Percentiles rank a stretch among this genome's conserved stretches.
Evolutionary conservation across 495 filamentous ascomycete genomes (phyloP).

Genomic region (Xeromyces bisporus): DNA sequence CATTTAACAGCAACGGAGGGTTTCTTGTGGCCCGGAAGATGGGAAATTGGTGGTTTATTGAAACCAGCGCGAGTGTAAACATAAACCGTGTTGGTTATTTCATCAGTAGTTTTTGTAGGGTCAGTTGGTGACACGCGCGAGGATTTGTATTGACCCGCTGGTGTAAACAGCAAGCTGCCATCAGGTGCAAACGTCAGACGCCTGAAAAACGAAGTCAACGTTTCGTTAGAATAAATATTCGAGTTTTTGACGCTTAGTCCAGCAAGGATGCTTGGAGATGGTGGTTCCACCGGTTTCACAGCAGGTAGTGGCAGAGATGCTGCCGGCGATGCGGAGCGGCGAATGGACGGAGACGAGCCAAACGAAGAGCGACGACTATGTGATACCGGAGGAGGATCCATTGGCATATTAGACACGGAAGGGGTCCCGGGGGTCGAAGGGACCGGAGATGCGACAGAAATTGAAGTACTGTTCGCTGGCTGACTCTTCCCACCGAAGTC

Average conservation of each 20-base stretch:
- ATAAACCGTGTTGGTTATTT: constrained; percentile 93
- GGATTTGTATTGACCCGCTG: constrained; percentile 87
- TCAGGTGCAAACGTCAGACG: constrained; percentile 89
- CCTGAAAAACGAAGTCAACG: constrained; percentile 91
- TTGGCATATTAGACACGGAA: constrained; percentile 71
- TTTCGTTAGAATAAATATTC: constrained; percentile 93
- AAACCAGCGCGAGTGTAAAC: constrained; percentile 94
- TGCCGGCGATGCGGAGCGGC: constrained; percentile 86
- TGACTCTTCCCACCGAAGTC: constrained; percentile 46
- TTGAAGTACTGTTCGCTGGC: constrained; percentile 38
- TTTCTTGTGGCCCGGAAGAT: constrained; percentile 95
- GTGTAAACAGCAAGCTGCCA: constrained; percentile 87
- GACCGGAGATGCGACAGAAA: constrained; percentile 60
- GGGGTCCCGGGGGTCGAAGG: constrained; percentile 94
- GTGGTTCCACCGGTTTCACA: constrained; percentile 86
- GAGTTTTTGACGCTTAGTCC: constrained; percentile 61
- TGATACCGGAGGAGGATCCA: constrained; percentile 89
- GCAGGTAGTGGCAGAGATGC: constrained; percentile 89
- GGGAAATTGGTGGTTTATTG: constrained; percentile 94
- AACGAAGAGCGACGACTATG: constrained; percentile 92
- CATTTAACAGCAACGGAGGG: constrained; percentile 92
- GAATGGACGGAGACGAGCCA: constrained; percentile 68
- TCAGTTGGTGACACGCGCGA: constrained; percentile 52
- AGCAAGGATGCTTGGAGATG: constrained; percentile 46
- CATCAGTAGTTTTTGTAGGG: constrained; percentile 53